These are phyloP conservation scores for Populus nigra DNA, from an alignment of 345 rosid genomes.

Conservation along the genomic window DNA sequence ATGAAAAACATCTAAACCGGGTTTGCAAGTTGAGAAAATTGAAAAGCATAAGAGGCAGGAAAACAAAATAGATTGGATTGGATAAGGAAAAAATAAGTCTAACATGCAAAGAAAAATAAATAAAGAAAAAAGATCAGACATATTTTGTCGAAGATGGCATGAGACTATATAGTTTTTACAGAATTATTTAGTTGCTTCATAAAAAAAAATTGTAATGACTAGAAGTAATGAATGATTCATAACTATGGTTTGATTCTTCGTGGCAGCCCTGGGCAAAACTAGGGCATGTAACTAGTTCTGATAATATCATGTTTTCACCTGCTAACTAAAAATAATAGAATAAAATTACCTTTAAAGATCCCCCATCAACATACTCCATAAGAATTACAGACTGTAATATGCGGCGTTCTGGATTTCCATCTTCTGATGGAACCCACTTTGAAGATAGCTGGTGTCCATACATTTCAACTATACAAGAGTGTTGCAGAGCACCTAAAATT, in stretches of 20 bases:
- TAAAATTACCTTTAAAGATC: conserved; percentile 66
- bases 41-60: too few relatives aligned
- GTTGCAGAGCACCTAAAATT: conserved; percentile 67
- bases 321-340: neutral
- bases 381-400: conserved; percentile 67
- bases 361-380: conserved; percentile 81
- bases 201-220: too few relatives aligned
- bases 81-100: too few relatives aligned
- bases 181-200: too few relatives aligned
- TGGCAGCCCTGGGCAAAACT: neutral
- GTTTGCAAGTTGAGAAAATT: too few relatives aligned
- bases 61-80: too few relatives aligned
- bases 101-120: too few relatives aligned
- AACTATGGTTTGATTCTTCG: neutral
- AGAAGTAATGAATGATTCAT: too few relatives aligned
- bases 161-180: too few relatives aligned
- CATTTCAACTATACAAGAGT: conserved; percentile 82
- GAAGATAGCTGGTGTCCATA: conserved; percentile 85
- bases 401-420: conserved; percentile 52
- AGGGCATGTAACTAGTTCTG: neutral
- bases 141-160: too few relatives aligned
- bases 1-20: too few relatives aligned
- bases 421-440: conserved; percentile 57
- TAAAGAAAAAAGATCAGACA: too few relatives aligned
- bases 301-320: neutral